phyloP scores from a whole-genome alignment of 1,284 basidiomycete species.

The Rhodotorula sp. region DNA sequence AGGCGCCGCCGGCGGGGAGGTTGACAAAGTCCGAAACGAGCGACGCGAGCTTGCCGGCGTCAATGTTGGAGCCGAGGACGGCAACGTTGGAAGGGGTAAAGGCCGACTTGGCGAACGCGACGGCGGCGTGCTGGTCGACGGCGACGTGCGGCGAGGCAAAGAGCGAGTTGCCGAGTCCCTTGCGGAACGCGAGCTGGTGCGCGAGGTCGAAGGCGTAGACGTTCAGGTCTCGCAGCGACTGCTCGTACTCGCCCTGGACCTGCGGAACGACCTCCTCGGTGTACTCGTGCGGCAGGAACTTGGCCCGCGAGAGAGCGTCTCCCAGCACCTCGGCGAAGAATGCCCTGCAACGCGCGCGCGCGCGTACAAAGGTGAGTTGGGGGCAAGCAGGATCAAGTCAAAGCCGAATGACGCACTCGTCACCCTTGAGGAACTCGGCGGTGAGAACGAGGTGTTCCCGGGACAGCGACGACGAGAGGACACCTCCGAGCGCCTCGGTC shows the following conservation, averaged over 20 bases:
- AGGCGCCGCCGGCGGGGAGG: constrained; percentile 47
- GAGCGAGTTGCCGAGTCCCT: constrained; percentile 81
- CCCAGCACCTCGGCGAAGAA: constrained; percentile 85
- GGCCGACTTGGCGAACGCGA: constrained; percentile 67
- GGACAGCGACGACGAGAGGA: constrained; percentile 78
- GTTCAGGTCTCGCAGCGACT: constrained; percentile 63
- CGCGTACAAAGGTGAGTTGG: background rate
- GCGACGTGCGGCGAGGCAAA: constrained; percentile 70
- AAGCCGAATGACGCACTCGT: constrained; percentile 69
- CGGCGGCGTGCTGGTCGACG: constrained; percentile 62
- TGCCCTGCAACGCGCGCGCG: constrained; percentile 54
- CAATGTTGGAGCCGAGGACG: constrained; percentile 80
- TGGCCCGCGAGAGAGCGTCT: constrained; percentile 74
- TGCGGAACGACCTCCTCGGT: constrained; percentile 77
- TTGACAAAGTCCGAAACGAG: constrained; percentile 69
- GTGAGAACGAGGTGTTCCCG: constrained; percentile 89
- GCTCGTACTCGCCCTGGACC: constrained; percentile 66
- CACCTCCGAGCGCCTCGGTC: constrained; percentile 89
- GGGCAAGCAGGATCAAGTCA: too few relatives aligned
- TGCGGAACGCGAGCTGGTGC: constrained; percentile 83
- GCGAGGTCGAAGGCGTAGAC: constrained; percentile 74
- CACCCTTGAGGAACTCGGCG: constrained; percentile 90
- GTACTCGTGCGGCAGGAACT: constrained; percentile 81
- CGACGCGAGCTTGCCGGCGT: constrained; percentile 63
- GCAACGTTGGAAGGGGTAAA: constrained; percentile 74